Evolutionary conservation across 768 basidiomycete genomes (phyloP), one percentile per base, ranked within the genome.

Genomic region (Tubosaeta sp.): DNA sequence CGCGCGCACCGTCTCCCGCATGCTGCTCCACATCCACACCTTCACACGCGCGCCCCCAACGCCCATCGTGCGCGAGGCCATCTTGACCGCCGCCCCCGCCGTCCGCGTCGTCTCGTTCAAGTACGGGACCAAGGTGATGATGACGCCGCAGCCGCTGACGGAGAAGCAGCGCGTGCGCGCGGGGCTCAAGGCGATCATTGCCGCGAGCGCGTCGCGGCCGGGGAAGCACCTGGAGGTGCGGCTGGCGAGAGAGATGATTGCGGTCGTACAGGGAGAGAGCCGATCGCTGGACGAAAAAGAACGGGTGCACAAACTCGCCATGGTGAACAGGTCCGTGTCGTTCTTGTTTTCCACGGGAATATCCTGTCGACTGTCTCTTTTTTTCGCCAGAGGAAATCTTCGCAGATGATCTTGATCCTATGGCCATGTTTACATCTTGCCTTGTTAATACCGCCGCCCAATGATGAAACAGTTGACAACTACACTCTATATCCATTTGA

Each of bases 31-130:
- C 62, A 80, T 95, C 37, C 86, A 87, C 65, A 76, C 83, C 10
- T 73, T 86, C 52, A 95, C 91, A 14, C 78, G 84, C 49, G 79
- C 83, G 7, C 82, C 85, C n/a, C 88, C 93, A 0, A 73, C 92
- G 32, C 89, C 89, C 16, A 80, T 95, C 57, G 72, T 97, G 5
- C 83, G 84, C 35, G 69, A 84, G 61, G 94, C 93, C 0, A 71
- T 97, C 46, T 62, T 78, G 22, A 63, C 76, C 3, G 84, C 82
- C 2, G 77, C 89, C 4, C 95, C 95, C 1, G 81, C 84, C 1
- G 82, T 95, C 26, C 77, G 83, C 25, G 74, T 74, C 44, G 63
- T 82, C 53, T 80, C 77, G 27, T 77, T 82, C 58, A 81, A 81
- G 48, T 74, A 75, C 43, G 81, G 82, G 3, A 80, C 83, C 16